A percentile compares a stretch with the other conserved stretches of the same genome.
Conservation (phyloP, 2,329 filamentous ascomycete species). For the Fusarium sp. region DNA sequence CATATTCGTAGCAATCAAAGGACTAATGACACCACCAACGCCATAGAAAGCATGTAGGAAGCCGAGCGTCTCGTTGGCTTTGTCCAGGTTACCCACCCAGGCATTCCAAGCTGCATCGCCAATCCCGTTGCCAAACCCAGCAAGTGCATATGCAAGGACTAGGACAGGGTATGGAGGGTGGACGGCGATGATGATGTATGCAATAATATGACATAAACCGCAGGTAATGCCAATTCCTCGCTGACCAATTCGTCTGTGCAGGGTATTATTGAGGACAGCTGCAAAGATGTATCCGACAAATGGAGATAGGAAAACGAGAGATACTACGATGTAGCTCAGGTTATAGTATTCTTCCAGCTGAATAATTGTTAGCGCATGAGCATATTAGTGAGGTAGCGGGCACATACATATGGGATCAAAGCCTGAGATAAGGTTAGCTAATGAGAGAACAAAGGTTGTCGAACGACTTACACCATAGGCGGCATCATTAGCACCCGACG, state of each 20-base stretch:
- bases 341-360: constrained; percentile 63
- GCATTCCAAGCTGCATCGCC: constrained; percentile 67
- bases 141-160: constrained; percentile 72
- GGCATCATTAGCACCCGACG: constrained; percentile 69
- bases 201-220: constrained; percentile 69
- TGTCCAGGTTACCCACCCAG: constrained; percentile 72
- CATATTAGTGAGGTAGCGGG: neutral
- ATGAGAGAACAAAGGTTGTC: neutral
- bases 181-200: constrained; percentile 70
- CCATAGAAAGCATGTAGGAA: constrained; percentile 77
- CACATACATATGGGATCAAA: constrained; percentile 59
- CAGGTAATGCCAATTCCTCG: constrained; percentile 71
- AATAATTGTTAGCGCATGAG: neutral
- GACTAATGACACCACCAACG: constrained; percentile 74
- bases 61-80: constrained; percentile 76
- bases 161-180: constrained; percentile 77
- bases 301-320: constrained; percentile 73
- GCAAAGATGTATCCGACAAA: constrained; percentile 72
- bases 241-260: constrained; percentile 48
- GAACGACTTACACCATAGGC: constrained; percentile 64
- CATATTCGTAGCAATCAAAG: constrained; percentile 76
- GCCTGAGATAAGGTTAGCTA: constrained; percentile 49
- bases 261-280: constrained; percentile 68
- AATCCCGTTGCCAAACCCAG: constrained; percentile 77
- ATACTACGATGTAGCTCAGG: constrained; percentile 70